Evolutionary conservation across 2,329 filamentous ascomycete species (phyloP), one percentile per base, ranked within the genome.

Genomic region (Karstenula rhodostoma): DNA sequence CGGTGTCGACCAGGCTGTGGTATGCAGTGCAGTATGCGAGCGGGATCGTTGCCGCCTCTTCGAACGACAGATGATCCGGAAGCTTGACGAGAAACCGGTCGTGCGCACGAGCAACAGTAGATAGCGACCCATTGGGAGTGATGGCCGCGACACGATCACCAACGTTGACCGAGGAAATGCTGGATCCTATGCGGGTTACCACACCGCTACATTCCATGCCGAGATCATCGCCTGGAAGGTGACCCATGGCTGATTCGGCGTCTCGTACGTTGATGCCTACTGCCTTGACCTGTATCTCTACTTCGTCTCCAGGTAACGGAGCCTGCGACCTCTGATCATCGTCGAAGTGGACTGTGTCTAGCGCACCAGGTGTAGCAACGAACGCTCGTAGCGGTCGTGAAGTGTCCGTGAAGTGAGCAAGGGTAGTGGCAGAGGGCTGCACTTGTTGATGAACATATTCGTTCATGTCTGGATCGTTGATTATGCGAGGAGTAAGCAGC

Each of bases 251-350:
- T n/a, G 58, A 43, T 29, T 67, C 50, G 2, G 64, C 47, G 48
- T 69, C 67, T 13, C 52, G 49, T 37, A 59, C 53, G 55, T 60
- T 64, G 22, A 67, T 49, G 37, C 57, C 63, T 50, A 70, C 52
- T 1, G 72, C 67, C 50, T 78, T 78, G 56, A 77, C 71, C 47
- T 74, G 67, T 32, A 80, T 67, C 33, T 79, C 77, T 12, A 79
- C 67, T 1, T 75, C 57, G 23, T 75, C 61, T 10, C 49, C 54
- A 13, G 62, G 40, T 1, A 69, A 49, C 10, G 55, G 27, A 9
- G 51, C 10, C 13, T 35, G 22, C 37, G 25, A 9, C 4, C 19
- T 22, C 6, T 62, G 25, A 40, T 70, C 65, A 42, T 72, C 69
- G 1, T 63, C 58, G 48, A 71, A 74, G 19, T 57, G 47, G 4